Percentiles rank a stretch among this genome's conserved stretches.
These are phyloP conservation scores for Phytophthora ramorum DNA, from an alignment of 352 stramenopile genomes.

Conservation along the genomic window DNA sequence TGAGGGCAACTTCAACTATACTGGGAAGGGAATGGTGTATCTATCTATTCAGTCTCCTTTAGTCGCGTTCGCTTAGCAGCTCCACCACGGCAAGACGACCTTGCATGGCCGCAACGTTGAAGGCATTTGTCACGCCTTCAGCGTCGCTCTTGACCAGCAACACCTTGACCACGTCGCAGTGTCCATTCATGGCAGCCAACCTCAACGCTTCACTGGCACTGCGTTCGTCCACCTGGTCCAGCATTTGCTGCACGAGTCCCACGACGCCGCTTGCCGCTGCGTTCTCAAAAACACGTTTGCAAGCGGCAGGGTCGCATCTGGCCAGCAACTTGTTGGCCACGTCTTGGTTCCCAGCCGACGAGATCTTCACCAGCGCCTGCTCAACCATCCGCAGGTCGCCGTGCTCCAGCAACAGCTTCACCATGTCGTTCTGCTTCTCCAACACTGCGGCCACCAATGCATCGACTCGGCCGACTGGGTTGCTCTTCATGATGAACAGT, in stretches of 20 bases:
- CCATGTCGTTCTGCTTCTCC: slow-evolving; percentile 10
- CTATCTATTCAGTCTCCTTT: no score
- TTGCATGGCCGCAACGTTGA: slow-evolving; percentile 25
- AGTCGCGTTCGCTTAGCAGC: slow-evolving; percentile 18
- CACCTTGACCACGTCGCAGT: slow-evolving; percentile 18
- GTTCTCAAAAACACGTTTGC: slow-evolving; percentile 23
- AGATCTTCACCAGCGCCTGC: slow-evolving; percentile 25
- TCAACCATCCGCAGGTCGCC: slow-evolving; percentile 17
- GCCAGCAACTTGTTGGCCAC: slow-evolving; percentile 12
- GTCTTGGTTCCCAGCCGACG: slow-evolving; percentile 14
- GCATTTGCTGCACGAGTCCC: slow-evolving; percentile 19
- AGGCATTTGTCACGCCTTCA: slow-evolving; percentile 11
- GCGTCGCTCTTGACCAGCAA: slow-evolving; percentile 21
- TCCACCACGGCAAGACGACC: slow-evolving; percentile 22
- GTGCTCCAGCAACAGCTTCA: slow-evolving; percentile 1
- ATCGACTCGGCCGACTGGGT: slow-evolving; percentile 5
- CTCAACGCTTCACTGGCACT: slow-evolving; percentile 5
- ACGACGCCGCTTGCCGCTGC: slow-evolving; percentile 15
- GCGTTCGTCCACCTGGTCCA: slow-evolving; percentile 11
- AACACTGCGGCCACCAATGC: slow-evolving; percentile 15
- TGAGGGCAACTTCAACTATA: no score
- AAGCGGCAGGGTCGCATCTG: slow-evolving; percentile 9
- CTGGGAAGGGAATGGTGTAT: no score
- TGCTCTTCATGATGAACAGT: slow-evolving; percentile 21
- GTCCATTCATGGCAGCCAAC: slow-evolving; percentile 21